These are phyloP conservation scores for Boletus tomentosulus DNA, from an alignment of 768 basidiomycete species.

Conservation along the genomic window DNA sequence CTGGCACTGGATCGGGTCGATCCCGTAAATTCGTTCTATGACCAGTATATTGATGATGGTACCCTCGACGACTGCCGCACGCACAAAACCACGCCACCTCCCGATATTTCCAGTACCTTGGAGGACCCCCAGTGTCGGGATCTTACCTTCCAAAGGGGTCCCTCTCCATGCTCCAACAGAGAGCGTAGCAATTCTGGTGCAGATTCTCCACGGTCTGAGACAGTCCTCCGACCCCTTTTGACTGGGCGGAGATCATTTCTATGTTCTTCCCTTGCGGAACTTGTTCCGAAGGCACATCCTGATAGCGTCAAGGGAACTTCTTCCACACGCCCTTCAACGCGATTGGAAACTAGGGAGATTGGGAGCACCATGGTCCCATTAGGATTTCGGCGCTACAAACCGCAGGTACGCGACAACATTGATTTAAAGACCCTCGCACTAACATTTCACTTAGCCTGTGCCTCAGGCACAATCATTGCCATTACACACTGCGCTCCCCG, in stretches of 20 bases:
- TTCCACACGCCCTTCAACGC: background rate
- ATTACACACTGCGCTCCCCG: background rate
- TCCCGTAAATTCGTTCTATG: constrained; percentile 44
- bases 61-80: background rate
- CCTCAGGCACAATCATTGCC: constrained; percentile 2
- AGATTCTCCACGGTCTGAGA: constrained; percentile 8
- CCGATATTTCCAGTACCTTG: background rate
- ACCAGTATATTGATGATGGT: constrained; percentile 38
- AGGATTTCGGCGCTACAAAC: constrained; percentile 43
- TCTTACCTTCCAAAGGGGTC: background rate
- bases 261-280: constrained; percentile 10
- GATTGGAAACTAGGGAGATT: constrained; percentile 12
- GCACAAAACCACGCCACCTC: background rate
- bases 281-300: constrained; percentile 3
- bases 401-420: constrained; percentile 13
- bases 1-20: too few relatives aligned
- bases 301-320: background rate
- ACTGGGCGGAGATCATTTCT: constrained; percentile 18
- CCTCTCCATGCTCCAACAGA: background rate
- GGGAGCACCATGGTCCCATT: constrained; percentile 48
- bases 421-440: background rate
- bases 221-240: constrained; percentile 19
- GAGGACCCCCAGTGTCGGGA: background rate
- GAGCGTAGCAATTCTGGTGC: background rate
- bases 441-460: constrained; percentile 11